Evolutionary conservation across 2,329 filamentous ascomycete genomes (phyloP), one percentile per base, ranked within the genome.

Genomic region (Exophiala sp.): DNA sequence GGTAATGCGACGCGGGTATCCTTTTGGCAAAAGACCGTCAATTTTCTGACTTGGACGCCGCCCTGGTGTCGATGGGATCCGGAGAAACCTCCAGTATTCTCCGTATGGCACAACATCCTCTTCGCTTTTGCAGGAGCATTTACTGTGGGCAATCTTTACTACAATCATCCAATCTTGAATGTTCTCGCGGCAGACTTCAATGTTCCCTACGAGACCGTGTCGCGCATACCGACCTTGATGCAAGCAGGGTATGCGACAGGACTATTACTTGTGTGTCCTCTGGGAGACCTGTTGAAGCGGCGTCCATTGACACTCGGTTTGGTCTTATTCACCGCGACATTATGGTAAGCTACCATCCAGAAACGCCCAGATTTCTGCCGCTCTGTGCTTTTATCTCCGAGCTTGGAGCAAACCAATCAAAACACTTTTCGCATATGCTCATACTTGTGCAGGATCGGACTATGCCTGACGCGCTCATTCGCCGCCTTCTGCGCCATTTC

Each of bases 231-330:
- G 1, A 92, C 89, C 0, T 72, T 91, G 40, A 84, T 88, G 69
- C 89, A 94, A 68, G 86, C 87, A 1, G 89, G 89, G 1, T 94
- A 94, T 69, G 88, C 88, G 0, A 77, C 76, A 0, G 88, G 89
- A 0, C 67, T 94, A 16, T 70, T 92, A 12, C 83, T 92, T 57
- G 72, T 94, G 8, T 89, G 88, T 64, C 89, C 89, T 0, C 68
- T 91, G 1, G 89, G 88, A 0, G 89, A 94, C 60, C 63, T 84
- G 38, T 67, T 92, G 5, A 78, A 78, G 24, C 77, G 89, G 20
- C 74, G 89, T 36, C 82, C 83, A 0, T 89, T 62, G 50, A 86
- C 91, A 20, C 73, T 91, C 2, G 69, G 72, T 0, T 72, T 94
- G 11, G 78, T 89, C 4, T 78, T 83, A 33, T 78, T 86, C 50